Percentiles rank a stretch among this genome's conserved stretches.
Evolutionary conservation across 2,329 filamentous ascomycete genomes (phyloP).

Genomic region (Ascochyta viciae-villosae): DNA sequence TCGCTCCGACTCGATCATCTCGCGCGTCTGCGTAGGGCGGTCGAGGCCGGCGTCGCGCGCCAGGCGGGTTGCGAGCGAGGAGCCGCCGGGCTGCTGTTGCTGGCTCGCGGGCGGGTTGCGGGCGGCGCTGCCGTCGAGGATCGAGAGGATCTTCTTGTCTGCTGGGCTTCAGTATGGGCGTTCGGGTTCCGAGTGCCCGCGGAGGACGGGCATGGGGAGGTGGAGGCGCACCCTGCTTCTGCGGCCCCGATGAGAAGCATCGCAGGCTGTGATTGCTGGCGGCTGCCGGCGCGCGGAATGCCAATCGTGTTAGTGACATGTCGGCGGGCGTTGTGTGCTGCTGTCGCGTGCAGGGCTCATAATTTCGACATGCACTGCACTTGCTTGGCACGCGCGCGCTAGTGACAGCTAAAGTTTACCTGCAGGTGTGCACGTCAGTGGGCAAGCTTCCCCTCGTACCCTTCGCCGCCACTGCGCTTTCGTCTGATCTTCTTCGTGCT

Average conservation of each 20-base stretch:
- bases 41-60: conserved; percentile 30
- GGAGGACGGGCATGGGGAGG: neutral
- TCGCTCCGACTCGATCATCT: conserved; percentile 39
- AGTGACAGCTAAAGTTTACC: conserved; percentile 7
- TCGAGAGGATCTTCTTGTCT: conserved; percentile 26
- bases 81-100: neutral
- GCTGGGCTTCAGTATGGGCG: conserved; percentile 16
- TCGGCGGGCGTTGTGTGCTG: conserved; percentile 17
- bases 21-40: conserved; percentile 26
- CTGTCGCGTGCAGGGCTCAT: conserved; percentile 4
- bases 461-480: conserved; percentile 17
- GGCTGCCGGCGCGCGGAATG: conserved; percentile 19
- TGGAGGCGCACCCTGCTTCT: conserved; percentile 26
- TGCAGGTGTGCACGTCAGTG: conserved; percentile 3
- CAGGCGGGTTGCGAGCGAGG: conserved; percentile 23
- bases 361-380: conserved; percentile 1
- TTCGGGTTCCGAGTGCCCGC: neutral
- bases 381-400: conserved; percentile 5
- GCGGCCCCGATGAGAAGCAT: conserved; percentile 34
- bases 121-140: conserved; percentile 26
- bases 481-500: conserved; percentile 24
- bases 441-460: conserved; percentile 18
- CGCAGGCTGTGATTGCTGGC: conserved; percentile 24
- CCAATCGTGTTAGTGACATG: conserved; percentile 33
- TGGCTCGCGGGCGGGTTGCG: conserved; percentile 14